Evolutionary conservation across 257 asterid genomes (phyloP).

Genomic region (Striga asiatica): DNA sequence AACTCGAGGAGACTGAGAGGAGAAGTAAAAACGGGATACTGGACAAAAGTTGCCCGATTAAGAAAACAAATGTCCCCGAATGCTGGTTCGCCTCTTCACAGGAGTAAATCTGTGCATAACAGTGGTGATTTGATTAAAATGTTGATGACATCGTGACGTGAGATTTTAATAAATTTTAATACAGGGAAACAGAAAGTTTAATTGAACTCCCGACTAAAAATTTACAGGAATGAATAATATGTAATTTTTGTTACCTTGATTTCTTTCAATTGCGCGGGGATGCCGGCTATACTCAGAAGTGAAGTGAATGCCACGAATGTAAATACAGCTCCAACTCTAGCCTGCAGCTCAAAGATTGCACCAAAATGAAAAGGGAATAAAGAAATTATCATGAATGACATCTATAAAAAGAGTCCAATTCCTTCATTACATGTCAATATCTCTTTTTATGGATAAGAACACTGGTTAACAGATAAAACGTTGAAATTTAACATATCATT

Average conservation of each 20-base stretch:
- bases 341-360: constrained; percentile 35
- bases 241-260: constrained; percentile 44
- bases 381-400: background rate
- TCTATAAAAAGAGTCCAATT: too few species aligned
- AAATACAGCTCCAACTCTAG: constrained; percentile 82
- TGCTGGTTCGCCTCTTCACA: constrained; percentile 83
- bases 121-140: background rate
- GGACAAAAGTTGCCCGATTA: constrained; percentile 76
- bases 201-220: background rate
- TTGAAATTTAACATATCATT: too few species aligned
- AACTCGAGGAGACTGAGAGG: constrained; percentile 81
- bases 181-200: background rate
- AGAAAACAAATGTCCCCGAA: constrained; percentile 76
- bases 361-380: background rate
- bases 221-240: background rate
- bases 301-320: constrained; percentile 74
- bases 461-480: too few species aligned
- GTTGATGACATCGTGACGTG: too few species aligned
- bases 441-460: too few species aligned
- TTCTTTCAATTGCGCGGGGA: constrained; percentile 86
- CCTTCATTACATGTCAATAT: too few species aligned
- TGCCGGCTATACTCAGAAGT: constrained; percentile 79
- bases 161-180: too few species aligned
- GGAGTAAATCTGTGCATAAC: constrained; percentile 45
- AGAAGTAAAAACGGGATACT: constrained; percentile 90